A percentile compares a stretch with the other conserved stretches of the same genome.
Evolutionary conservation across 2,329 filamentous ascomycete genomes (phyloP).

Genomic region (Clonostachys byssicola): DNA sequence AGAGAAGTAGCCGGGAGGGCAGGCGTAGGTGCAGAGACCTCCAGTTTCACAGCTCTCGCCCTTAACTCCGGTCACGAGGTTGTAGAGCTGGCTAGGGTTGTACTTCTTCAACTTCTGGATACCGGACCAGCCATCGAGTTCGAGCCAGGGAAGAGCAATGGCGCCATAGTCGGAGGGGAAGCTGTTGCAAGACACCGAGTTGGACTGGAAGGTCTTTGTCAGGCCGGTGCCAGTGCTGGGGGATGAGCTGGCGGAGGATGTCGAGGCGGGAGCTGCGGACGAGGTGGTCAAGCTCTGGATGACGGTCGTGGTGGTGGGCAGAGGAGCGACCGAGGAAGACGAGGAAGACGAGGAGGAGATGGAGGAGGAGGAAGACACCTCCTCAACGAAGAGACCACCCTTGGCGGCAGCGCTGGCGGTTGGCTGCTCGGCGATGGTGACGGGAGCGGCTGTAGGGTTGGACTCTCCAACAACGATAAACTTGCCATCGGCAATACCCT

Average conservation of each 20-base stretch:
- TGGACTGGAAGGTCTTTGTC: constrained; percentile 69
- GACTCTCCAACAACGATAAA: constrained; percentile 63
- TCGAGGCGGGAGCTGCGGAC: constrained; percentile 3
- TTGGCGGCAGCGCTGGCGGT: constrained; percentile 24
- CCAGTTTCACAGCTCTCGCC: constrained; percentile 58
- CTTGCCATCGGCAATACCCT: constrained; percentile 67
- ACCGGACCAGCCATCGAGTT: constrained; percentile 72
- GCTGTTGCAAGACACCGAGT: constrained; percentile 61
- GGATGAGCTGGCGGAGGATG: constrained; percentile 15
- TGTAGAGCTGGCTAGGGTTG: constrained; percentile 50
- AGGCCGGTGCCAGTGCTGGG: constrained; percentile 45
- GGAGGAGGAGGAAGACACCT: constrained; percentile 28
- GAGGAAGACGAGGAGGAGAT: constrained; percentile 11
- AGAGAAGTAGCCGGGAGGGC: constrained; percentile 89
- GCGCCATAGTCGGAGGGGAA: constrained; percentile 85
- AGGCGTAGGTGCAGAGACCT: constrained; percentile 87
- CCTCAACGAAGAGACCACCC: constrained; percentile 48
- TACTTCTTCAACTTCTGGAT: constrained; percentile 62
- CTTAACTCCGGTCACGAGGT: constrained; percentile 59
- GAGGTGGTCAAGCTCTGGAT: constrained; percentile 14
- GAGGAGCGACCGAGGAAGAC: constrained; percentile 1
- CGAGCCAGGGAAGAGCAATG: constrained; percentile 63
- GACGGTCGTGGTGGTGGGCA: constrained; percentile 5
- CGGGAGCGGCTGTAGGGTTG: constrained; percentile 44
- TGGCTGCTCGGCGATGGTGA: constrained; percentile 14